Conservation (phyloP, 192 early-diverging fungal species). For the Glomus cerebriforme region DNA sequence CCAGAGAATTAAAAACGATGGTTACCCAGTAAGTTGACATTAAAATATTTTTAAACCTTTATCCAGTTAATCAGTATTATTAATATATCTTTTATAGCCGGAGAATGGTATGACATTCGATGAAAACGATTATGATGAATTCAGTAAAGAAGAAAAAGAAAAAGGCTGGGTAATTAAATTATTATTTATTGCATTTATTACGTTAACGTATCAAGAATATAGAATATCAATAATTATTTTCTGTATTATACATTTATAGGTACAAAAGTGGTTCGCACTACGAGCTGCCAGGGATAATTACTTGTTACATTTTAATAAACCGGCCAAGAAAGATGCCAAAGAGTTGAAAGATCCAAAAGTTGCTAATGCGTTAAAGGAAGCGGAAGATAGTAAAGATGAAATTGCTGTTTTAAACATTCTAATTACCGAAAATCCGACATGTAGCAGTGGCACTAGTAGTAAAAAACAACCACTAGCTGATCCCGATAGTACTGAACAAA, state of each 20-base stretch:
- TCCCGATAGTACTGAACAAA: not conserved
- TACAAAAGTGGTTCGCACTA: conserved; percentile 13
- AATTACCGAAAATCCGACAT: conserved; percentile 17
- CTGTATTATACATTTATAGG: not conserved
- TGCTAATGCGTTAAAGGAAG: conserved; percentile 1
- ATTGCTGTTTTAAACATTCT: not conserved
- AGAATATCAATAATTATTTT: not conserved
- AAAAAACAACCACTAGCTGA: not conserved
- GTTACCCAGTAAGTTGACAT: conserved; percentile 6
- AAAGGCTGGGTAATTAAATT: conserved; percentile 5
- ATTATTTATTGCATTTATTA: not conserved
- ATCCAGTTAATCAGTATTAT: not conserved
- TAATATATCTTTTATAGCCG: not conserved
- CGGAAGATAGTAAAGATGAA: conserved; percentile 12
- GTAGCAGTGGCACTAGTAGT: not conserved
- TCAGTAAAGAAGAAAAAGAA: conserved; percentile 2
- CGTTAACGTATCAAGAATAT: not conserved
- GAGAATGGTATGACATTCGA: not conserved
- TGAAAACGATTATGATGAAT: not conserved
- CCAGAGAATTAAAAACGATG: not conserved
- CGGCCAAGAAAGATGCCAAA: conserved; percentile 15
- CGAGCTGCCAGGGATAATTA: conserved; percentile 1
- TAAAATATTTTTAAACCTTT: not conserved
- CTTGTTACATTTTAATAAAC: conserved; percentile 11
- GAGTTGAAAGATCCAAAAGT: not conserved